Percentiles rank a stretch among this genome's conserved stretches.
phyloP scores from a whole-genome alignment of 805 yeast species.

The Starmerella ratchasimensis region DNA sequence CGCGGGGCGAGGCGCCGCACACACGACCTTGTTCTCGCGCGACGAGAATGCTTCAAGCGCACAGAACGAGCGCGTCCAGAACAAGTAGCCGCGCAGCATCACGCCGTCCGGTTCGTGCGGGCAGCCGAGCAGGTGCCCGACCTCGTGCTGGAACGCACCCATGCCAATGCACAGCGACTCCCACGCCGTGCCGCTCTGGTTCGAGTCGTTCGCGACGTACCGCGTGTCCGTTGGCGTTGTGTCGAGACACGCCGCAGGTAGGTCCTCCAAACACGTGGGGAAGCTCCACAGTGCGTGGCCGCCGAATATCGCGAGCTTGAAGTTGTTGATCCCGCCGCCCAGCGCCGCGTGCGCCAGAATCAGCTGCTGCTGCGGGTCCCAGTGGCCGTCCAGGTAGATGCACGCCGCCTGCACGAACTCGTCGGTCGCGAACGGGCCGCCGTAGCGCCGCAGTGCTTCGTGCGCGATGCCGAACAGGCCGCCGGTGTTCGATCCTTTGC shows the following conservation, averaged over 20 bases:
- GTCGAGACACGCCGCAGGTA: slow-evolving; percentile 58
- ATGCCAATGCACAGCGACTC: slow-evolving; percentile 73
- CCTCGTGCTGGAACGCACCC: slow-evolving; percentile 93
- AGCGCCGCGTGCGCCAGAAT: slow-evolving; percentile 84
- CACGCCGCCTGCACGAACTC: slow-evolving; percentile 68
- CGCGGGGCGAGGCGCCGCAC: slow-evolving; percentile 29
- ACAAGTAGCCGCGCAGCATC: slow-evolving; percentile 75
- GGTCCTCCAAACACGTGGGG: slow-evolving; percentile 70
- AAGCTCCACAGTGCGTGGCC: slow-evolving; percentile 83
- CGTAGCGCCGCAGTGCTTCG: slow-evolving; percentile 49
- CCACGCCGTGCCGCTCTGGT: slow-evolving; percentile 79
- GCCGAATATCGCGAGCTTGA: slow-evolving; percentile 81
- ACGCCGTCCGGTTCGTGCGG: slow-evolving; percentile 87
- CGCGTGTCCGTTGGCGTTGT: slow-evolving; percentile 44
- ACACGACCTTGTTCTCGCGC: slow-evolving; percentile 30
- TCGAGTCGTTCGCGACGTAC: slow-evolving; percentile 83
- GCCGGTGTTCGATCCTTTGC: slow-evolving; percentile 56
- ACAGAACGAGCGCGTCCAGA: slow-evolving; percentile 68
- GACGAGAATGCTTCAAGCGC: slow-evolving; percentile 46
- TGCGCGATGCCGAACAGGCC: slow-evolving; percentile 65
- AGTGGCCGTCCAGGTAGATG: slow-evolving; percentile 69
- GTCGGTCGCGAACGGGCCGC: slow-evolving; percentile 37
- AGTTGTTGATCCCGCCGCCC: slow-evolving; percentile 67
- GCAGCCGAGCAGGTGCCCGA: slow-evolving; percentile 81
- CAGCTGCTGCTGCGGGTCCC: slow-evolving; percentile 47